Conservation (phyloP, 805 yeast genomes). For the Starmerella cellae region DNA sequence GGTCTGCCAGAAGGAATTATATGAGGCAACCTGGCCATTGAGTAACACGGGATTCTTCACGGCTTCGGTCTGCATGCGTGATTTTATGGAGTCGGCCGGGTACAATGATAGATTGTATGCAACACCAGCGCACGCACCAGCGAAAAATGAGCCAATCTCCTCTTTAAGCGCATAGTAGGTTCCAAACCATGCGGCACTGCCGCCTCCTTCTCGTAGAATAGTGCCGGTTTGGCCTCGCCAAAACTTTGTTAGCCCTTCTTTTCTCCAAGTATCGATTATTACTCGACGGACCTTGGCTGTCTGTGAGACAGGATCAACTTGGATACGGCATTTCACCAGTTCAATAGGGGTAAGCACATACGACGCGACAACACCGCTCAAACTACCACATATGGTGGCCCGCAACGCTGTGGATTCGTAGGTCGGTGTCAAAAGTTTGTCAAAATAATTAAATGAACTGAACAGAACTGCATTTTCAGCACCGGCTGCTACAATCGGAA, state of each 20-base stretch:
- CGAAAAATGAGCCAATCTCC: constrained; percentile 31
- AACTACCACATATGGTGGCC: constrained; percentile 57
- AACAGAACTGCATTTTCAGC: constrained; percentile 75
- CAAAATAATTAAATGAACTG: constrained; percentile 28
- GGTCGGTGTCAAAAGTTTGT: constrained; percentile 5
- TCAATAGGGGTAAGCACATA: constrained; percentile 86
- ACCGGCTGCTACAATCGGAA: constrained; percentile 85
- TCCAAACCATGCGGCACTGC: constrained; percentile 91
- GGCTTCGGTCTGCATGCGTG: constrained; percentile 61
- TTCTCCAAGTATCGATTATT: background rate
- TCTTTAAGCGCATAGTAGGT: constrained; percentile 49
- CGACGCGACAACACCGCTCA: constrained; percentile 72
- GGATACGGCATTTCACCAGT: constrained; percentile 73
- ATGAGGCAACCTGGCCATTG: no score
- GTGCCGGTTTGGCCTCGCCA: constrained; percentile 87
- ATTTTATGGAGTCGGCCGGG: constrained; percentile 85
- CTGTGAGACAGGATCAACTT: constrained; percentile 34
- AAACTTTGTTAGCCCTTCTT: constrained; percentile 53
- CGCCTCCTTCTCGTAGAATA: constrained; percentile 67
- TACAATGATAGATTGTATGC: constrained; percentile 66
- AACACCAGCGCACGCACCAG: constrained; percentile 61
- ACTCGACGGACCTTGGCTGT: constrained; percentile 19
- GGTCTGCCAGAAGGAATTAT: constrained; percentile 30
- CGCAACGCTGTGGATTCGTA: constrained; percentile 26
- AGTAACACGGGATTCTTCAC: constrained; percentile 27